A percentile compares a stretch with the other conserved stretches of the same genome.
phyloP scores from a whole-genome alignment of 2,329 filamentous ascomycete genomes.

The Fusarium sp. region DNA sequence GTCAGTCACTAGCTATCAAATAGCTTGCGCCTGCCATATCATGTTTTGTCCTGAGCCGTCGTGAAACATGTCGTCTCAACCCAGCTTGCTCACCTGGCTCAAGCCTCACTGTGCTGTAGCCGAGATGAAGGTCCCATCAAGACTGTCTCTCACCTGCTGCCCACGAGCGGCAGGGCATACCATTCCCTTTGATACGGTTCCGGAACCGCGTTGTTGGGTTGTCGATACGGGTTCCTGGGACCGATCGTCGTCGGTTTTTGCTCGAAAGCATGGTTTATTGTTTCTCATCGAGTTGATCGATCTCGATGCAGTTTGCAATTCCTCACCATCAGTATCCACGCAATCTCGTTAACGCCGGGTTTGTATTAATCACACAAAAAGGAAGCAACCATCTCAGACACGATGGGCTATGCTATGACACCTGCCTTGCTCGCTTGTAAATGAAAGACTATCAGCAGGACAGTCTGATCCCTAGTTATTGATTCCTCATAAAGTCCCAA shows the following conservation, averaged over 20 bases:
- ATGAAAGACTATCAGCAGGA: conserved; percentile 6
- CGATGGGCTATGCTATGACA: neutral
- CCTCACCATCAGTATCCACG: neutral
- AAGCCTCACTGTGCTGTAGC: conserved; percentile 1
- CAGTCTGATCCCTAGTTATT: neutral
- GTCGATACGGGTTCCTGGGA: conserved; percentile 6
- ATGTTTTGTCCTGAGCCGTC: conserved; percentile 3
- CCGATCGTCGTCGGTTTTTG: conserved; percentile 4
- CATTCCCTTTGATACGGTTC: neutral
- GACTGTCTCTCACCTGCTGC: conserved; percentile 5
- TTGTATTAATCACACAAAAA: conserved; percentile 5
- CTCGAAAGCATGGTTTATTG: neutral
- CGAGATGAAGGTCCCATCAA: neutral
- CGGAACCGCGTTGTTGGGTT: conserved; percentile 11
- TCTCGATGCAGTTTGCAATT: neutral
- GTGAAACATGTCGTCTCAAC: conserved; percentile 7
- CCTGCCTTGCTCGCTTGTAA: neutral
- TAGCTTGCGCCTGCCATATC: neutral
- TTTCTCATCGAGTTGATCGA: neutral
- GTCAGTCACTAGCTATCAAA: conserved; percentile 21
- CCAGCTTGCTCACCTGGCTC: neutral
- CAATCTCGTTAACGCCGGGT: conserved; percentile 3
- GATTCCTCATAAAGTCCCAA: neutral
- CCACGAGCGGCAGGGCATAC: conserved; percentile 9
- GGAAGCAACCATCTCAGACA: conserved; percentile 14